Evolutionary conservation across 495 filamentous ascomycete genomes (phyloP).

Genomic region (Penicillium verhagenii): DNA sequence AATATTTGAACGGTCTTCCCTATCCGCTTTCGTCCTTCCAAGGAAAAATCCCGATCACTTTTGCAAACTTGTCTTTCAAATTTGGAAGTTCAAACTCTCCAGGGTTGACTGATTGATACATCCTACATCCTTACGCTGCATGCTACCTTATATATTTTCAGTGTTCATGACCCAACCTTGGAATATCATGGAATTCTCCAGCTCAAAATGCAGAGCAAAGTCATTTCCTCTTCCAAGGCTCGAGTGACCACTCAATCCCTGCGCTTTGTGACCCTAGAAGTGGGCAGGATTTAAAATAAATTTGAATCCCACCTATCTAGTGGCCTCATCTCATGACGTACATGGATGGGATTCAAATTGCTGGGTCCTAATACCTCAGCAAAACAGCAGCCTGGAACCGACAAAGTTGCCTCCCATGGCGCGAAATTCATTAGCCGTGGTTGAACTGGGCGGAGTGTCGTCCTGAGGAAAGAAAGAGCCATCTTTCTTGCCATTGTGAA

Average conservation of each 20-base stretch:
- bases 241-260: background rate
- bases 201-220: background rate
- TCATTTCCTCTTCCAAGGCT: background rate
- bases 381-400: slow-evolving; percentile 18
- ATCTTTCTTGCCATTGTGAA: background rate
- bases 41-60: too few species aligned
- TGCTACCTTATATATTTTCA: background rate
- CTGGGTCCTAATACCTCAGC: slow-evolving; percentile 13
- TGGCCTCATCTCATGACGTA: slow-evolving; percentile 26
- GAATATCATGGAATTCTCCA: too few species aligned
- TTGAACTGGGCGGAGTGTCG: background rate
- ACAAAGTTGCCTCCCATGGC: background rate
- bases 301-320: slow-evolving; percentile 24
- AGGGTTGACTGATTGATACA: too few species aligned
- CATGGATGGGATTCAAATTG: slow-evolving; percentile 30
- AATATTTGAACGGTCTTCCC: background rate
- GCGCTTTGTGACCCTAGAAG: background rate
- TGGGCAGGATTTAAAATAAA: slow-evolving; percentile 10
- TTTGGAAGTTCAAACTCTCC: too few species aligned
- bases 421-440: background rate
- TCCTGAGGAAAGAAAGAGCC: background rate
- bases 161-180: too few species aligned
- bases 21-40: too few species aligned
- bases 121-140: background rate
- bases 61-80: too few species aligned